Evolutionary conservation across 345 rosid species (phyloP), one percentile per base, ranked within the genome.

Genomic region (Euphorbia peplus): DNA sequence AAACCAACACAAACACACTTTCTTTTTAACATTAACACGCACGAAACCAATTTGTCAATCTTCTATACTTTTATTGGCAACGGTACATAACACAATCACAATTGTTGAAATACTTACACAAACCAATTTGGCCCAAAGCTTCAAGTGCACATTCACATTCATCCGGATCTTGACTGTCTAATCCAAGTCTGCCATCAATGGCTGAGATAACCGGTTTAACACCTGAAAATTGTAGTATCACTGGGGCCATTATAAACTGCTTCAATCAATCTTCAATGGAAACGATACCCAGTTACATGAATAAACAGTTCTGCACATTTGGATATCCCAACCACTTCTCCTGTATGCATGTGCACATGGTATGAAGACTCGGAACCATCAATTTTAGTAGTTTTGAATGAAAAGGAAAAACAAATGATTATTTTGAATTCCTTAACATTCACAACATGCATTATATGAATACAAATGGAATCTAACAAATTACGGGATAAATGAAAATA

Each of bases 111-210:
- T 72, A 84, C 96, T 83, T 84, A 93, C 98, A 81, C 32, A 79
- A 82, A 48, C 98, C 98, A 66, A 91, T 87, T 74, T 85, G 89
- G 75, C 96, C 96, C 79, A 93, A 79, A 64, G 96, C 89, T 76
- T 91, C 98, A 75, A 93, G 75, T 60, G 92, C 92, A 73, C 85
- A 76, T 87, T 89, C 96, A 70, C 76, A 76, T 79, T 87, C 96
- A 76, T 89, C 80, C 24, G 73, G 8, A 77, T 88, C 88, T 78
- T 75, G 78, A 78, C 26, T 74, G 60, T 74, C 85, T 46, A 60
- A 72, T 65, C 75, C 83, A 57, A 93, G 79, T 66, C 85, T 79
- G 66, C 78, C 83, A 80, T 80, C 87, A 81, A 93, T 82, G 68
- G 90, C 88, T 62, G 90, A 83, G 75, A 93, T 76, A 76, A 89